Base-by-base conservation (phyloP, 1,284 basidiomycete species). In the Bjerkandera adusta region DNA sequence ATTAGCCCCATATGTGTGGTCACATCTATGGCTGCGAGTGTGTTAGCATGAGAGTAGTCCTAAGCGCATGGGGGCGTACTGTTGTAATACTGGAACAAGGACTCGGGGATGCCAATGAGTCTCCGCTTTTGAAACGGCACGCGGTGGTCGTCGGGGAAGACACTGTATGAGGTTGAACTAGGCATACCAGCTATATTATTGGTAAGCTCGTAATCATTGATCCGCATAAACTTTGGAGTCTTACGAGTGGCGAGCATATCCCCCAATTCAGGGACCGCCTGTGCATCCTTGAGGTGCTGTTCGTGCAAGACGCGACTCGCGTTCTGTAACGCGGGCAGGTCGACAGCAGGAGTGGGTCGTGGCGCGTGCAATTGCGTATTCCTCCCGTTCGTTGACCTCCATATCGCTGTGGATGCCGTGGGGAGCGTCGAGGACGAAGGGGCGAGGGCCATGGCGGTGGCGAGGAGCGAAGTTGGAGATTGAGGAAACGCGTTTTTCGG, bases 1-100 rank as follows among this genome's bases (percentile, higher is more conserved):
- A 99, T 83, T 46, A 99, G 68, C 8, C 96, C 96, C 89, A 97
- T 94, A 47, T 69, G 68, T 34, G 83, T 79, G 11, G 77, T 77
- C 44, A 83, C 74, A 59, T 69, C 79, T 25, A 77, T 73, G 43
- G 71, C 83, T 87, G 56, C 16, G 25, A 43, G 43, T 29, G 45
- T 35, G 40, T 66, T 51, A 66, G 51, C 24, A 29, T n/a, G n/a
- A 24, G 37, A 16, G 27, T 18, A 41, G 21, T 12, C 8, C 36
- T 10, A 32, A 33, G n/a, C 30, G 18, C 18, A 15, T 7, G 32
- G 45, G 45, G n/a, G 67, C 78, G 57, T 56, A 89, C 89, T 79
- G 55, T 86, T 85, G 62, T 87, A 89, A 59, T 89, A 85, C 57
- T 91, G 83, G 54, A 91, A 91, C 40, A 93, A 69, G 3, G 76